phyloP scores from a whole-genome alignment of 345 rosid genomes.

The Brassica rapa region DNA sequence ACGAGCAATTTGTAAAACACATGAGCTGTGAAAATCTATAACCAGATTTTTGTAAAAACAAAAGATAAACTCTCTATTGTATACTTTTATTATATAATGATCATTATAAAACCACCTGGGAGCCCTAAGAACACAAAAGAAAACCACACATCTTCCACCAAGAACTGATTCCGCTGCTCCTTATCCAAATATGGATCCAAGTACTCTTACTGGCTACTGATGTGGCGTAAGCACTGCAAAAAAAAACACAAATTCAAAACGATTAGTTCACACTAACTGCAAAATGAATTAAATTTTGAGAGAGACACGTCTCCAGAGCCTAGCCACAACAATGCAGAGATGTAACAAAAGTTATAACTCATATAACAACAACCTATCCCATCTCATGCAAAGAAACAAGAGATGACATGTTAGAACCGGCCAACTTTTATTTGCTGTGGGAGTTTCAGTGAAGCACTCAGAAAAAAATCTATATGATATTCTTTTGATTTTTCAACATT shows the following conservation, averaged over 20 bases:
- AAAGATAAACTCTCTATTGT: not conserved
- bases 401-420: conserved; percentile 39
- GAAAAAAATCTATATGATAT: conserved; percentile 40
- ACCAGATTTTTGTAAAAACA: not conserved
- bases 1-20: not conserved
- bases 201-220: not conserved
- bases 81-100: not conserved
- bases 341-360: not conserved
- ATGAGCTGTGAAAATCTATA: not conserved
- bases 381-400: not conserved
- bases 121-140: not conserved
- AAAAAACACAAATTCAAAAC: not conserved
- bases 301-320: not conserved
- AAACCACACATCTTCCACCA: not conserved
- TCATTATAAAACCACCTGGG: not conserved
- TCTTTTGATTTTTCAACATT: conserved; percentile 48
- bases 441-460: conserved; percentile 44
- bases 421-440: conserved; percentile 52
- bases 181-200: not conserved
- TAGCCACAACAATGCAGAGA: not conserved
- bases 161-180: not conserved
- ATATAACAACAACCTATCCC: not conserved
- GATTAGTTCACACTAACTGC: not conserved
- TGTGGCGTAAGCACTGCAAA: not conserved
- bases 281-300: not conserved